These are phyloP conservation scores for Marasmius oreades DNA, from an alignment of 1,284 basidiomycete genomes.

Conservation along the genomic window DNA sequence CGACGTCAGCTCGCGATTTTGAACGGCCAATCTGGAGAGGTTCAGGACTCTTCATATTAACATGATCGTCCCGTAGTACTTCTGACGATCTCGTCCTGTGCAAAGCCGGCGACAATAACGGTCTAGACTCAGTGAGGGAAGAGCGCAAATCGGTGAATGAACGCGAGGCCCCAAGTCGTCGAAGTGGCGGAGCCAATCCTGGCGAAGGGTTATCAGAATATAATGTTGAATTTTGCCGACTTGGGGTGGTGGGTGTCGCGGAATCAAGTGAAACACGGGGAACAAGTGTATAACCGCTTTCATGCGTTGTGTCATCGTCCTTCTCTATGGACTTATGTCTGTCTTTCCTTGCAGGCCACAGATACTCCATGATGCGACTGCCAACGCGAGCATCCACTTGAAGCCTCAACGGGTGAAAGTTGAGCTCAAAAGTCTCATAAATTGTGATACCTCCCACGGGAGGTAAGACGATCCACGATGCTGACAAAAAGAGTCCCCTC, in stretches of 20 bases:
- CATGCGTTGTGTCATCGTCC: slow-evolving; percentile 2
- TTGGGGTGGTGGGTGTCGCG: slow-evolving; percentile 29
- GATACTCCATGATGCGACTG: slow-evolving; percentile 83
- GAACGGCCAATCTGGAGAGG: slow-evolving; percentile 22
- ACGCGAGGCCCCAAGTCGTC: slow-evolving; percentile 55
- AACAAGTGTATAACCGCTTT: slow-evolving; percentile 7
- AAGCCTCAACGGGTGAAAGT: slow-evolving; percentile 84
- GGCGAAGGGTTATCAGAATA: slow-evolving; percentile 13
- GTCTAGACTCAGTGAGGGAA: slow-evolving; percentile 35
- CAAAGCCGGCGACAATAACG: slow-evolving; percentile 22
- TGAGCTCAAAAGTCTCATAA: slow-evolving; percentile 80
- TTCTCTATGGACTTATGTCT: slow-evolving; percentile 30
- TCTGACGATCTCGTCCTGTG: slow-evolving; percentile 34
- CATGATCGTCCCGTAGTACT: slow-evolving; percentile 13
- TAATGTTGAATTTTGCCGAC: slow-evolving; percentile 23
- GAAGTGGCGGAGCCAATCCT: slow-evolving; percentile 33
- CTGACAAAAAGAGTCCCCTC: slow-evolving; percentile 65
- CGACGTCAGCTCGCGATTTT: slow-evolving; percentile 20
- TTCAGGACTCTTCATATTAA: slow-evolving; percentile 19
- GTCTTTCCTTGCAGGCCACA: slow-evolving; percentile 69
- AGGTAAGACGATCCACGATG: slow-evolving; percentile 79
- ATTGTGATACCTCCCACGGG: slow-evolving; percentile 95
- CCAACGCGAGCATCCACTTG: slow-evolving; percentile 87
- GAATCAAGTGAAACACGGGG: slow-evolving; percentile 44
- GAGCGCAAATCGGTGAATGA: slow-evolving; percentile 69